Base-by-base conservation (phyloP, 2,329 filamentous ascomycete genomes). In the Diaporthe sp. region DNA sequence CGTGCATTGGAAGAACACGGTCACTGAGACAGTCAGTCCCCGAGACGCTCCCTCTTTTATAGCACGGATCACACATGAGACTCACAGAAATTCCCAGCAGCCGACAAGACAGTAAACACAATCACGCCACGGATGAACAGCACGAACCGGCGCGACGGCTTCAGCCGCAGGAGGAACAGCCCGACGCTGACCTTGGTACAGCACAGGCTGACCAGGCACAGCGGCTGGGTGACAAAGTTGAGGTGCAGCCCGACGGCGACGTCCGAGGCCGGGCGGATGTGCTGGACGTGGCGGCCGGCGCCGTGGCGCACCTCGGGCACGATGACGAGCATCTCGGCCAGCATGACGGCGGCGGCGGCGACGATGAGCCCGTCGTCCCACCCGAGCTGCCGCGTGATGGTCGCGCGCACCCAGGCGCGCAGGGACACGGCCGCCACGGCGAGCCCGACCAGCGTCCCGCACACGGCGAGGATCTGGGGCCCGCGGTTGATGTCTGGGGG, bases 171-270 rank as follows among this genome's bases (percentile, higher is more conserved):
- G 10, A 83, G 74, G 61, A 82, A 82, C 37, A 82, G 37, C 15
- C 82, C 81, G 31, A 82, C 80, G 77, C 80, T 80, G 70, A 82
- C 76, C 68, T 83, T 82, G 15, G 80, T 79, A 19, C 82, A 49
- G 51, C 78, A 79, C 8, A 83, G 73, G 25, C 72, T 78, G n/a
- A 81, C 75, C 4, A 83, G 75, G 22, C 78, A 82, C 31, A 82
- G 51, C 3, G 82, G 81, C 72, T 83, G 81, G 0, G 81, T 82
- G 58, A 80, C 79, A 34, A 82, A 83, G 80, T 83, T 83, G 58
- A 82, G 77, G 58, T 80, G 78, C 7, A 83, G 74, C 0, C 80
- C 81, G 3, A 71, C 78, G 31, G 55, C 44, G 37, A 81, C 67
- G 19, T 67, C 28, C 62, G 62, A 67, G 37, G 75, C 28, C 6